A percentile compares a stretch with the other conserved stretches of the same genome.
phyloP scores from a whole-genome alignment of 2,329 filamentous ascomycete species.

The Aspergillus sp. region DNA sequence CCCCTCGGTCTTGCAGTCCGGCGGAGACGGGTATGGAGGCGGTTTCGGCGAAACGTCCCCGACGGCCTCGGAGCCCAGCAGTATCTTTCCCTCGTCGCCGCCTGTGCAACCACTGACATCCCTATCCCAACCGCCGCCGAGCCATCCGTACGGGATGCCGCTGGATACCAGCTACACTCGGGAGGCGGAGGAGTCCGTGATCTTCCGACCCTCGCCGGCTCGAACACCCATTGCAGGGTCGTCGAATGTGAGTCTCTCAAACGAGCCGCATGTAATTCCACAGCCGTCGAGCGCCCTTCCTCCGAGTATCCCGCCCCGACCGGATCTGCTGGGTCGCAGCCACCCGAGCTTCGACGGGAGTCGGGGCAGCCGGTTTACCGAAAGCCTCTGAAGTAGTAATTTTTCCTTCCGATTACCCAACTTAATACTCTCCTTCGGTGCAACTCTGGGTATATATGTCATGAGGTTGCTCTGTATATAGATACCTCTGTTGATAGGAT shows the following conservation, averaged over 20 bases:
- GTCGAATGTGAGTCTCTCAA: constrained; percentile 25
- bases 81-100: constrained; percentile 22
- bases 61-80: constrained; percentile 24
- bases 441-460: background rate
- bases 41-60: constrained; percentile 31
- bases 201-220: constrained; percentile 44
- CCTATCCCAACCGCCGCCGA: constrained; percentile 26
- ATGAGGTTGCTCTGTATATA: constrained; percentile 2
- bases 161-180: constrained; percentile 32
- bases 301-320: constrained; percentile 25
- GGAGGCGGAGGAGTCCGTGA: constrained; percentile 30
- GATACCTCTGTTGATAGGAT: constrained; percentile 3
- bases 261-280: constrained; percentile 24
- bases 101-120: constrained; percentile 23
- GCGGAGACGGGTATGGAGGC: constrained; percentile 48
- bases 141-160: constrained; percentile 29
- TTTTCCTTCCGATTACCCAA: background rate
- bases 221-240: constrained; percentile 42
- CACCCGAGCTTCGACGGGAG: constrained; percentile 45
- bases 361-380: constrained; percentile 46
- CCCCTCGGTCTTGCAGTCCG: constrained; percentile 45
- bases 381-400: constrained; percentile 26
- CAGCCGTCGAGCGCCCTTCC: constrained; percentile 26
- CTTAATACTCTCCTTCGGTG: background rate
- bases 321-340: constrained; percentile 44